phyloP scores from a whole-genome alignment of 2,329 filamentous ascomycete genomes.

The Paraphoma chrysanthemicola region DNA sequence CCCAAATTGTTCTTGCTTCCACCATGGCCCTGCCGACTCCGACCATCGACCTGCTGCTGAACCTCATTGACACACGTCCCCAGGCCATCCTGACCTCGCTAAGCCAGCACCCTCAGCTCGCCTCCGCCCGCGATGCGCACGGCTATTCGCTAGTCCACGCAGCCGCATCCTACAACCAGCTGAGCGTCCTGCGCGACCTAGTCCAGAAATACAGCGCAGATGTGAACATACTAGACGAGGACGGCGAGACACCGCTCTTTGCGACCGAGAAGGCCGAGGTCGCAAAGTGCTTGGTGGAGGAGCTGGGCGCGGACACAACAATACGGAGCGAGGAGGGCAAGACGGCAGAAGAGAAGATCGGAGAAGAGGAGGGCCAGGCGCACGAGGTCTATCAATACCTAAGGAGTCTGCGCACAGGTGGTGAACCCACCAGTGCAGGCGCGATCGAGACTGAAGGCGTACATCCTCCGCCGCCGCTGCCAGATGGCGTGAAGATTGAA shows the following conservation, averaged over 20 bases:
- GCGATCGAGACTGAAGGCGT: constrained; percentile 29
- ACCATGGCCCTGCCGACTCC: constrained; percentile 42
- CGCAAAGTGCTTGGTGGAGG: constrained; percentile 80
- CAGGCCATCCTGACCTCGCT: constrained; percentile 76
- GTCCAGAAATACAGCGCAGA: constrained; percentile 79
- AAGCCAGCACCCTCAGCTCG: constrained; percentile 74
- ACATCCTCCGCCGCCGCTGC: constrained; percentile 66
- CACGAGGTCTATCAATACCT: constrained; percentile 79
- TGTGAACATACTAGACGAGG: constrained; percentile 84
- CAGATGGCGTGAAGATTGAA: constrained; percentile 78
- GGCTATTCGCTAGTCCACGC: constrained; percentile 96
- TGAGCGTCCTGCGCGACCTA: constrained; percentile 77
- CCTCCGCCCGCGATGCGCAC: constrained; percentile 82
- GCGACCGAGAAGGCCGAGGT: constrained; percentile 83
- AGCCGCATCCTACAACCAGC: constrained; percentile 88
- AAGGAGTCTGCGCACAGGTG: constrained; percentile 32
- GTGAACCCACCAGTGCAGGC: constrained; percentile 32
- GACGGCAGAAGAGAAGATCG: constrained; percentile 82
- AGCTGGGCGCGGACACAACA: constrained; percentile 73
- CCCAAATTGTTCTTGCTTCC: not conserved
- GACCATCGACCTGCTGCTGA: constrained; percentile 57
- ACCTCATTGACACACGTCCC: constrained; percentile 79
- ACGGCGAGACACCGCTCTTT: constrained; percentile 93
- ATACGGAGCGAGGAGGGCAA: constrained; percentile 75
- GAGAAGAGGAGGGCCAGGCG: constrained; percentile 76